Base-by-base conservation (phyloP, 1,284 basidiomycete species). In the Ganoderma resinaceum region DNA sequence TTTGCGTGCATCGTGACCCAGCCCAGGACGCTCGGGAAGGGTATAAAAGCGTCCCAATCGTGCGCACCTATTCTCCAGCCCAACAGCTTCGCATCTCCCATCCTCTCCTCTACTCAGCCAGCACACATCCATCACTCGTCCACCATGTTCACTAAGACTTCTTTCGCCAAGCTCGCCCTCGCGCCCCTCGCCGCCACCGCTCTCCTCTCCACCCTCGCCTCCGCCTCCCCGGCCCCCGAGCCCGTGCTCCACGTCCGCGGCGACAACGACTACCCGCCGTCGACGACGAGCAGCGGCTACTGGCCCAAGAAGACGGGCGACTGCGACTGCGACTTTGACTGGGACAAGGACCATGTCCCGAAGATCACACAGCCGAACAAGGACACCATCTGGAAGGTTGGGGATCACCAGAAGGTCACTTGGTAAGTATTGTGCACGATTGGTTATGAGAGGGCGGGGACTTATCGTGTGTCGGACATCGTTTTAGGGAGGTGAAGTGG, bases 291-390 rank as follows among this genome's bases (percentile, higher is more conserved):
- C 23, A 26, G 23, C 46, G 8, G 23, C 46, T 14, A 26, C 16
- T 42, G 40, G 46, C 46, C 46, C 9, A 26, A 49, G 23, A 49
- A 12, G 46, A 49, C 23, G 43, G 20, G n/a, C n/a, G 46, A 49
- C 23, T 49, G 46, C 23, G 46, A 26, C 11, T 49, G 46, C 46
- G 46, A 26, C 11, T 49, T 23, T 11, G 11, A 11, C 9, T 49
- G 46, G 46, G 46, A 49, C 46, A 49, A 49, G 46, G 46, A 49
- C 23, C 46, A 49, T 12, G 11, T 26, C 23, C 23, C 46, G 23
- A 49, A 49, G 46, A 12, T 61, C 26, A 61, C 60, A 14, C 52
- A 53, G 52, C 52, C 29, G 52, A 31, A 53, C 29, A 53, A 31
- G 52, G 52, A 53, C 29, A 31, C 52, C 14, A 29, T 53, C 26